A percentile compares a stretch with the other conserved stretches of the same genome.
Evolutionary conservation across 805 yeast genomes (phyloP).

Genomic region (Brettanomyces naardenensis): DNA sequence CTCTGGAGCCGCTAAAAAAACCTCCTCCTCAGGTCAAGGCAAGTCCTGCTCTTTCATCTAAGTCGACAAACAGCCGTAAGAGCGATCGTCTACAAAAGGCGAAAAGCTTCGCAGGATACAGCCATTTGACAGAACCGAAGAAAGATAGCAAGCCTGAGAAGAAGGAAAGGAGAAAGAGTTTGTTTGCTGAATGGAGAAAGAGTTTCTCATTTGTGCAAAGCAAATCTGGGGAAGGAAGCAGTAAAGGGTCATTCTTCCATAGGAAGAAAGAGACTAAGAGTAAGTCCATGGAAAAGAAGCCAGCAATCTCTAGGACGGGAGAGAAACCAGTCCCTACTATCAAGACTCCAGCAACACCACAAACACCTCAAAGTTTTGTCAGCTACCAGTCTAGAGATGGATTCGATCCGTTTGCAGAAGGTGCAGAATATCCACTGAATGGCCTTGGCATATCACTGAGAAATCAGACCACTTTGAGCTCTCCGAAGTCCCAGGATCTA

Average conservation of each 20-base stretch:
- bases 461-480: no score
- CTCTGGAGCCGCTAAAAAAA: not conserved
- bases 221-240: not conserved
- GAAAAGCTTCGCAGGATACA: not conserved
- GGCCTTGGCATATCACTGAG: not conserved
- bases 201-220: slow-evolving; percentile 13
- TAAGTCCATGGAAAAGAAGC: not conserved
- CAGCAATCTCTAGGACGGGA: not conserved
- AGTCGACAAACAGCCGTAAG: slow-evolving; percentile 7
- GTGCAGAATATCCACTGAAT: not conserved
- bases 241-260: not conserved
- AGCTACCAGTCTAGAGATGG: no score
- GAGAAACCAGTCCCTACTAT: no score
- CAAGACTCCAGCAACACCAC: no score
- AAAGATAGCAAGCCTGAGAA: no score
- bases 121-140: no score
- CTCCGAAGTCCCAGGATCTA: no score
- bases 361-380: no score
- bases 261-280: not conserved
- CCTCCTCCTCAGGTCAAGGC: slow-evolving; percentile 3
- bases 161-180: slow-evolving; percentile 21
- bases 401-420: not conserved
- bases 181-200: slow-evolving; percentile 25
- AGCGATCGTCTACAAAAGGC: slow-evolving; percentile 3
- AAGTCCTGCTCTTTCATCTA: slow-evolving; percentile 16